phyloP scores from a whole-genome alignment of 2,329 filamentous ascomycete genomes.

The Passalora sequoiae region DNA sequence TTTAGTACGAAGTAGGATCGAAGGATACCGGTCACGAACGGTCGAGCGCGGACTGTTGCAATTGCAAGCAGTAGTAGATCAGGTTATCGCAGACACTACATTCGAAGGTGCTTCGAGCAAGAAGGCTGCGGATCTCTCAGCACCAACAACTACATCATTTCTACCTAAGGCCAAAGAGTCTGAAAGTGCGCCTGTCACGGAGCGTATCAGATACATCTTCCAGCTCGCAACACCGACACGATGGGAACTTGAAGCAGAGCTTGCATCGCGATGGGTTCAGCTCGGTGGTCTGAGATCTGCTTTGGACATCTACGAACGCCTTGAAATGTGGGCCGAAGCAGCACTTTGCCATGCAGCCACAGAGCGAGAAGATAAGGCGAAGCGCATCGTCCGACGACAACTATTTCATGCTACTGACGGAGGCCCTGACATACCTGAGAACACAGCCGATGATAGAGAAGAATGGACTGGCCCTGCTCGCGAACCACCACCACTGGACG shows the following conservation, averaged over 20 bases:
- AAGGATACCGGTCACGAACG: slow-evolving; percentile 79
- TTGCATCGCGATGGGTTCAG: slow-evolving; percentile 86
- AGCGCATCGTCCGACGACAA: slow-evolving; percentile 68
- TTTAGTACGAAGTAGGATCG: slow-evolving; percentile 81
- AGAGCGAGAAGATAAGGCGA: slow-evolving; percentile 77
- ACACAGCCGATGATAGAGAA: slow-evolving; percentile 36
- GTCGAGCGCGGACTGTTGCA: slow-evolving; percentile 86
- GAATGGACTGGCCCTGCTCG: slow-evolving; percentile 64
- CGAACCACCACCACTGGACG: slow-evolving; percentile 68
- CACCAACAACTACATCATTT: slow-evolving; percentile 60
- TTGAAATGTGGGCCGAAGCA: slow-evolving; percentile 92
- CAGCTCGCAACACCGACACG: slow-evolving; percentile 75
- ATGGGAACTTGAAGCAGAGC: slow-evolving; percentile 91
- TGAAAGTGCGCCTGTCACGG: slow-evolving; percentile 71
- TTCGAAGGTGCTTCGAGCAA: slow-evolving; percentile 13
- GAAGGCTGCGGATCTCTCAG: slow-evolving; percentile 37
- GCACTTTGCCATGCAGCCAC: slow-evolving; percentile 80
- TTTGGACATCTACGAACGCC: slow-evolving; percentile 88
- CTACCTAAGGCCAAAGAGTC: slow-evolving; percentile 68
- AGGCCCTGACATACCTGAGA: slow-evolving; percentile 35
- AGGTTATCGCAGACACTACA: slow-evolving; percentile 79
- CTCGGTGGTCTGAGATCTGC: slow-evolving; percentile 84
- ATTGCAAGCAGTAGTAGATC: slow-evolving; percentile 90
- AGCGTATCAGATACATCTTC: slow-evolving; percentile 79
- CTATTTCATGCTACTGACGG: slow-evolving; percentile 63